Base-by-base conservation (phyloP, 305 asterid genomes). In the Ilex paraguariensis region DNA sequence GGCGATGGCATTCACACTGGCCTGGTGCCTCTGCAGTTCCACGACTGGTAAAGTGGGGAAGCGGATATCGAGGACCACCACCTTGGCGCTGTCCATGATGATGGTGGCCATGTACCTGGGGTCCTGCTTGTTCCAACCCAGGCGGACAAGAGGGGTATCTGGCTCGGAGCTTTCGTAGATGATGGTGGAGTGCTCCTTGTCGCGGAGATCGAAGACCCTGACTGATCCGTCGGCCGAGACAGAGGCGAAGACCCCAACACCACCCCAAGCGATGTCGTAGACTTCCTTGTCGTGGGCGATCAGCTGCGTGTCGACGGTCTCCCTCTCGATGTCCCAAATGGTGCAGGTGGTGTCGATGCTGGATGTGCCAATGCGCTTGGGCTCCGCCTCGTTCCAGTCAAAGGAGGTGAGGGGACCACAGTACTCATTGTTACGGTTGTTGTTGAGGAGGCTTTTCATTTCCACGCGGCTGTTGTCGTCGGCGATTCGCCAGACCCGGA, bases 271-370 rank as follows among this genome's bases (percentile, higher is more conserved):
- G 13, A 91, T 91, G 59, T 91, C 98, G 62, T 86, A 88, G 30
- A 91, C 96, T 91, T 88, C 98, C 86, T 91, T 91, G 63, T 91
- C 98, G 65, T 91, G 97, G 3, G 97, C 97, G 39, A 91, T 91
- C 6, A 91, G 80, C 78, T 91, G 97, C 31, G 97, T 91, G 61
- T 91, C 97, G 32, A 91, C 97, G 15, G 89, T 81, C 71, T 91
- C 97, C 69, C 84, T 82, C 68, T 91, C 97, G 61, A 91, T 81
- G 65, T 91, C 97, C 97, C 97, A 91, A 56, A 91, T 91, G 48
- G 97, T 87, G 49, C 96, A 91, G 13, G 97, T 88, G 2, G 95
- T 87, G 71, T 91, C 97, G 36, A 91, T 88, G 66, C 97, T 91
- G 5, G 93, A 86, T 1, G 98, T 91, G 55, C 98, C 98, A 42